Evolutionary conservation across 2,329 filamentous ascomycete species (phyloP), one percentile per base, ranked within the genome.

Genomic region (Fusarium sp.): DNA sequence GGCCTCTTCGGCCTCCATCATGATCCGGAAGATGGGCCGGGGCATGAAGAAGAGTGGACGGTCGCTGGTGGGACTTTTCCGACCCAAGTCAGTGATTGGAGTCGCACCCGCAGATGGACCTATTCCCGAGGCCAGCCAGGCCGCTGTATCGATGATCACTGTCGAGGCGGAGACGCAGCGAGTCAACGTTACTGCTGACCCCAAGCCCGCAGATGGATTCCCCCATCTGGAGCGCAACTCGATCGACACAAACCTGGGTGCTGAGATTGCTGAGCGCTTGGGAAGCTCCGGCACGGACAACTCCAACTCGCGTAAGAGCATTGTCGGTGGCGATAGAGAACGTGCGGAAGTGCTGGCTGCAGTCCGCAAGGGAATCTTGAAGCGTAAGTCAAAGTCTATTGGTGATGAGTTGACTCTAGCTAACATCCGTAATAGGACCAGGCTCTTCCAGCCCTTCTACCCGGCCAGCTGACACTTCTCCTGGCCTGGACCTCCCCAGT

Each of bases 21-120:
- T 97, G 94, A 93, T 99, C 75, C 92, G 97, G 63, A 99, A 99
- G 86, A 99, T 99, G 97, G 97, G 97, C 65, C 95, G 95, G 74
- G 95, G 96, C n/a, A 93, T 98, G 91, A 98, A 98, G 89, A 97
- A 97, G 84, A 93, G 95, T 61, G 93, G 93, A 20, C 90, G 95
- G 57, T 98, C 95, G 27, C 90, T 99, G 63, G 97, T 97, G 76
- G 97, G 97, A 30, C 87, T 99, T 9, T 99, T 99, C 86, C 90
- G 97, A 72, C 96, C 97, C 0, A 99, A 98, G 83, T 98, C 96
- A 1, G 88, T 97, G 17, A 90, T 96, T 77, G 95, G 95, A 35
- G 91, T 93, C 22, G 90, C 94, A 20, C 88, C 91, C 35, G 90
- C 92, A 4, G 95, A 98, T 76, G 86, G 88, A 7, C 87, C 90